Base-by-base conservation (phyloP, 306 rosid genomes). In the Castanea mollissima region DNA sequence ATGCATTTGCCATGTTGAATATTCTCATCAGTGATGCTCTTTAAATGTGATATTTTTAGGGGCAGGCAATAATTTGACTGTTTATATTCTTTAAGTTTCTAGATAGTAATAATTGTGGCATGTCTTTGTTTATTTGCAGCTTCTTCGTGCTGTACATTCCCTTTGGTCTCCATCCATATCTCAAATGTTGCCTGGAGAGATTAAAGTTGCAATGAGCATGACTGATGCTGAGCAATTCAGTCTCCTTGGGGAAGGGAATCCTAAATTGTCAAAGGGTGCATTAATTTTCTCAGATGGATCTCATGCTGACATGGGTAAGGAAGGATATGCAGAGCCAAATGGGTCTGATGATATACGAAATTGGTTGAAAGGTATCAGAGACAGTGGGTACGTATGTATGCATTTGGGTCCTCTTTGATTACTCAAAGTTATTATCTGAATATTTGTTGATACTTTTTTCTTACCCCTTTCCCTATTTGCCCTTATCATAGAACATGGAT, bases 351-450 rank as follows among this genome's bases (percentile, higher is more conserved):
- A 93, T 69, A 87, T 90, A 75, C 94, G 98, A 63, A 95, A 95
- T 76, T 93, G 98, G 99, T 83, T 93, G 83, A 95, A 95, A 81
- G 93, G 99, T 46, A 86, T 93, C 85, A 87, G 98, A 89, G 99
- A 95, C 83, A 91, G 98, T 75, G 98, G 97, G 98, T 95, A 89
- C 34, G 96, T 82, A 32, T 59, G 68, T 76, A 15, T 60, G 52
- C 8, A 41, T 84, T 72, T 25, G 59, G 41, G 13, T 65, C 76
- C 21, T 31, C 62, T 76, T 69, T 73, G 41, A 65, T 2, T 2
- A 18, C 49, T 5, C 7, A 60, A n/a, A 5, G 67, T 5, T 71
- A 25, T 60, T 15, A 21, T 80, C 76, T 32, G 13, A 21, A 57
- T 63, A 15, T 75, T 52, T 82, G 35, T 29, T 52, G 12, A 11